Evolutionary conservation across 192 early-diverging fungal species (phyloP).

Genomic region (Martensiomyces pterosporus): DNA sequence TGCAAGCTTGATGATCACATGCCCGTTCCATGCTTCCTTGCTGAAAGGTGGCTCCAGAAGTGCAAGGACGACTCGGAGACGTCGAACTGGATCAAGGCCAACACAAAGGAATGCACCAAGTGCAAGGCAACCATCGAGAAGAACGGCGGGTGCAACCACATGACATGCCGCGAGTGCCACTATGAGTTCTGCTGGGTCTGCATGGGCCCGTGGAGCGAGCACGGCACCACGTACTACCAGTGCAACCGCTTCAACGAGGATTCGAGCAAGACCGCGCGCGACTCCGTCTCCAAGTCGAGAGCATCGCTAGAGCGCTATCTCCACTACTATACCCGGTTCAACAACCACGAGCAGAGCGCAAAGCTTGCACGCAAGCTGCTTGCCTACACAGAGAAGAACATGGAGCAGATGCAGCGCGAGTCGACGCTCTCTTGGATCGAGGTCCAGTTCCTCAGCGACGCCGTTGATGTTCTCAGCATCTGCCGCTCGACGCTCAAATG

Average conservation of each 20-base stretch:
- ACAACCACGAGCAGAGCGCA: constrained; percentile 94
- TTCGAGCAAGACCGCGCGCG: constrained; percentile 78
- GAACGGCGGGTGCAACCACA: constrained; percentile 99
- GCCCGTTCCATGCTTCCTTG: constrained; percentile 83
- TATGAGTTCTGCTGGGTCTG: constrained; percentile 99
- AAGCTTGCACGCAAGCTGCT: constrained; percentile 80
- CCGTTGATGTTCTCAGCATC: constrained; percentile 82
- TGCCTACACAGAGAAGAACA: constrained; percentile 52
- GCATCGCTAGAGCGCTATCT: constrained; percentile 88
- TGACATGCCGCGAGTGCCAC: constrained; percentile 97
- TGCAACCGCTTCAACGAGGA: constrained; percentile 98
- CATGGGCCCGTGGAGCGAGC: constrained; percentile 94
- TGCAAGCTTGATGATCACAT: constrained; percentile 80
- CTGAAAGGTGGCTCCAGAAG: constrained; percentile 86
- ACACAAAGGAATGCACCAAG: constrained; percentile 94
- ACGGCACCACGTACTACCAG: constrained; percentile 94
- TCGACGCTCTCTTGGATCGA: constrained; percentile 95
- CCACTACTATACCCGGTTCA: constrained; percentile 96
- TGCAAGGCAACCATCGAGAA: constrained; percentile 97
- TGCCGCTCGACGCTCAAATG: constrained; percentile 94
- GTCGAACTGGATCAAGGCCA: constrained; percentile 93
- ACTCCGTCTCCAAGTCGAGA: constrained; percentile 82
- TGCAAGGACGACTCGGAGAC: constrained; percentile 98
- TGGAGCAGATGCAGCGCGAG: constrained; percentile 93
- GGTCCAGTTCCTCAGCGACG: constrained; percentile 93